phyloP scores from a whole-genome alignment of 257 asterid genomes.

The Nyctanthes arbortristis region DNA sequence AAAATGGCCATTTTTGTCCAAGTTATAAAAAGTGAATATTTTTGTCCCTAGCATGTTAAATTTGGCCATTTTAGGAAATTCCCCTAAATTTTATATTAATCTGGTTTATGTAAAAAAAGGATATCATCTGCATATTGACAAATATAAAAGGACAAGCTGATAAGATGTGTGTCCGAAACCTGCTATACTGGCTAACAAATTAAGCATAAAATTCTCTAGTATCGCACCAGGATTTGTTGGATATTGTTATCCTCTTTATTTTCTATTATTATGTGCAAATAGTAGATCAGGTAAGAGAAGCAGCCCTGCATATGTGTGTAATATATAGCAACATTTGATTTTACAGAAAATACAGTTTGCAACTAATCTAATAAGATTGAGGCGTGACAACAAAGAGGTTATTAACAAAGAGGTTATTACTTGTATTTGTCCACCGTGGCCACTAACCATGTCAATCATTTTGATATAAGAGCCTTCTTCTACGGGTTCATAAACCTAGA shows the following conservation, averaged over 20 bases:
- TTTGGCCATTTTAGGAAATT: too few species aligned
- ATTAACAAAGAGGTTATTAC: constrained; percentile 38
- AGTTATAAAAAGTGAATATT: too few species aligned
- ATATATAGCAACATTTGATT: constrained; percentile 12
- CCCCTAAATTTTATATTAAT: too few species aligned
- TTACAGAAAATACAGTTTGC: constrained; percentile 8
- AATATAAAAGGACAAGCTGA: constrained; percentile 3
- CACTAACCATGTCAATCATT: constrained; percentile 98
- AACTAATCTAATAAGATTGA: constrained; percentile 9
- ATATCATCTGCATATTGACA: neutral
- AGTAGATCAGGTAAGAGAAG: constrained; percentile 16
- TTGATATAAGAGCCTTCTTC: constrained; percentile 98
- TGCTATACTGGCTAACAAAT: neutral
- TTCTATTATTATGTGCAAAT: neutral
- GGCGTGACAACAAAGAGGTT: constrained; percentile 10
- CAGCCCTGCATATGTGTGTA: neutral
- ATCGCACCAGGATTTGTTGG: neutral
- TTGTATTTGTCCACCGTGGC: constrained; percentile 97
- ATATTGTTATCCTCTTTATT: neutral
- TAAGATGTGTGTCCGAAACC: neutral
- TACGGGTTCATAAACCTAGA: constrained; percentile 92
- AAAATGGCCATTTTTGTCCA: too few species aligned
- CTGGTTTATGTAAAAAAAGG: neutral
- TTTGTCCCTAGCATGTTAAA: too few species aligned
- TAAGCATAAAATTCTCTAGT: constrained; percentile 11